Percentiles rank a stretch among this genome's conserved stretches.
These are phyloP conservation scores for Saccharomyces paradoxus DNA, from an alignment of 805 yeast species.

Conservation along the genomic window DNA sequence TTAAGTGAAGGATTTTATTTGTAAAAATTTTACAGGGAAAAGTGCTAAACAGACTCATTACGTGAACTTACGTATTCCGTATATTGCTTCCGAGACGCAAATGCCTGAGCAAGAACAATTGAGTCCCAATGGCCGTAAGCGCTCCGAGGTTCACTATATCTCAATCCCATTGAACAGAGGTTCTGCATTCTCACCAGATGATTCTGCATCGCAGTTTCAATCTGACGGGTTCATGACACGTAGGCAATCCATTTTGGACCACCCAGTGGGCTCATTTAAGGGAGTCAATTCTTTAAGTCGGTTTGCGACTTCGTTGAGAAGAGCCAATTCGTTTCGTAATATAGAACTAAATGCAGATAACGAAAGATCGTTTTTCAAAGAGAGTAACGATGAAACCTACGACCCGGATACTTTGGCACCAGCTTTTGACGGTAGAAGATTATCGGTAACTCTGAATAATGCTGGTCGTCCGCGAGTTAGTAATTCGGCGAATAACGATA, in stretches of 20 bases:
- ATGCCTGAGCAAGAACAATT: neutral
- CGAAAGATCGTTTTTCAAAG: constrained; percentile 55
- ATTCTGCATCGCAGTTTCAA: neutral
- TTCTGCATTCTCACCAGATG: constrained; percentile 4
- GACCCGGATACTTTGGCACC: constrained; percentile 68
- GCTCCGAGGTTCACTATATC: constrained; percentile 24
- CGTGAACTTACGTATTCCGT: neutral
- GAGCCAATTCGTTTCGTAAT: constrained; percentile 69
- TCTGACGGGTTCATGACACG: constrained; percentile 12
- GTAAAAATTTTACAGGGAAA: neutral
- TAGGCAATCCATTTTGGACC: constrained; percentile 35
- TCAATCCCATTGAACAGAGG: constrained; percentile 27
- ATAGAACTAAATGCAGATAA: constrained; percentile 36
- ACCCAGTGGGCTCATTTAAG: constrained; percentile 50
- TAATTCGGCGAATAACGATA: constrained; percentile 17
- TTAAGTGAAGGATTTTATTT: neutral
- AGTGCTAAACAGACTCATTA: neutral
- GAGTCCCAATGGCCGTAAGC: neutral
- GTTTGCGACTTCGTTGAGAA: constrained; percentile 68
- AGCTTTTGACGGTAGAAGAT: constrained; percentile 51
- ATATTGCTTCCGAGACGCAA: neutral
- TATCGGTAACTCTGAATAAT: constrained; percentile 44
- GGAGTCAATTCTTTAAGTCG: constrained; percentile 64
- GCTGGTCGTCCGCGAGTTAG: constrained; percentile 12
- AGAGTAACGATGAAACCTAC: constrained; percentile 51